Conservation (phyloP, 129 eudicot genomes). For the Pulicaria dysenterica region DNA sequence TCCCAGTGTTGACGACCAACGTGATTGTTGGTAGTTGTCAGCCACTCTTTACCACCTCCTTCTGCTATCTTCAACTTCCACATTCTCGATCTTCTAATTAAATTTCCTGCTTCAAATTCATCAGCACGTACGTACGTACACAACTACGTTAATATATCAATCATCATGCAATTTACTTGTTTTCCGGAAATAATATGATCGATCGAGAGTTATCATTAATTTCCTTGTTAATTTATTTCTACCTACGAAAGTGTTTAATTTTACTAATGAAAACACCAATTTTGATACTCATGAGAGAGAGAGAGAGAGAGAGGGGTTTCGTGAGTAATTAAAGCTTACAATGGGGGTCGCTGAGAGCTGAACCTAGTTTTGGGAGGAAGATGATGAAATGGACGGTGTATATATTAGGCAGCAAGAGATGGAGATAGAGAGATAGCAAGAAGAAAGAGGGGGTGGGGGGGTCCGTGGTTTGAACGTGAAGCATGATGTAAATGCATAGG, state of each 20-base stretch:
- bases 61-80: constrained; percentile 55
- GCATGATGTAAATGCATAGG: constrained; percentile 21
- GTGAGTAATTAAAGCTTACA: too few relatives aligned
- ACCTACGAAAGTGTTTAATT: too few relatives aligned
- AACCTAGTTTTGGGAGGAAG: too few relatives aligned
- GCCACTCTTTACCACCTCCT: constrained; percentile 33
- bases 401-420: too few relatives aligned
- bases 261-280: too few relatives aligned
- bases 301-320: too few relatives aligned
- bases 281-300: too few relatives aligned
- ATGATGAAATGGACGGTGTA: too few relatives aligned
- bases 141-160: neutral
- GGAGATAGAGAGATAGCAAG: too few relatives aligned
- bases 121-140: neutral
- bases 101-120: neutral
- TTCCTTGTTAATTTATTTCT: too few relatives aligned
- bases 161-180: neutral
- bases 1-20: constrained; percentile 60
- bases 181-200: neutral
- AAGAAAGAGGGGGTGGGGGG: neutral
- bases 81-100: constrained; percentile 24
- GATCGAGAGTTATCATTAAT: too few relatives aligned
- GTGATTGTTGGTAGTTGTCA: constrained; percentile 43
- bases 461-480: constrained; percentile 11
- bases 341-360: too few relatives aligned